phyloP scores from a whole-genome alignment of 2,329 filamentous ascomycete genomes.

The Penicillium thymicola region DNA sequence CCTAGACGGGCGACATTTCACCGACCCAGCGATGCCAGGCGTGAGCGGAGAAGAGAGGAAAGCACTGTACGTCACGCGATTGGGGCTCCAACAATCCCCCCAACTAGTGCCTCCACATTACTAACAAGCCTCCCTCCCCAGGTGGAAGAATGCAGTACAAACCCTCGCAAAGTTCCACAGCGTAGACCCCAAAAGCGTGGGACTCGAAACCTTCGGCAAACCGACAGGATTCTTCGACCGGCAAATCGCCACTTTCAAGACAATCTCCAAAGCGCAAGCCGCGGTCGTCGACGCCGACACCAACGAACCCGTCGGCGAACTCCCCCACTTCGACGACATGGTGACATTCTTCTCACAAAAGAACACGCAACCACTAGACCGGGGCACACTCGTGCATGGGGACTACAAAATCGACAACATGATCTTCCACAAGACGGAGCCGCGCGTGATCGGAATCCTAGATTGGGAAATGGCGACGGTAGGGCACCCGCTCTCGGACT shows the following conservation, averaged over 20 bases:
- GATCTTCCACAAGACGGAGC: constrained; percentile 84
- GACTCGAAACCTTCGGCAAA: constrained; percentile 71
- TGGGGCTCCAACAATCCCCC: constrained; percentile 6
- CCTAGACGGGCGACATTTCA: constrained; percentile 87
- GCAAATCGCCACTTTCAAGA: constrained; percentile 78
- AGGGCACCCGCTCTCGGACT: constrained; percentile 89
- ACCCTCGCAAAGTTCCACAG: constrained; percentile 84
- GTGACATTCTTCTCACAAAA: constrained; percentile 72
- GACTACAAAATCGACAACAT: constrained; percentile 96
- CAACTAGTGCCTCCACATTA: not conserved
- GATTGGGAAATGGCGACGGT: constrained; percentile 99
- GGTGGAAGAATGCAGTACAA: constrained; percentile 78
- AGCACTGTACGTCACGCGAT: constrained; percentile 56
- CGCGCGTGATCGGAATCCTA: constrained; percentile 84
- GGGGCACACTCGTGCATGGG: constrained; percentile 79
- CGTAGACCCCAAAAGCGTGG: constrained; percentile 63
- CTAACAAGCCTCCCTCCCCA: constrained; percentile 25
- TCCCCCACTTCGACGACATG: constrained; percentile 80
- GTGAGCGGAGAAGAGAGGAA: constrained; percentile 66
- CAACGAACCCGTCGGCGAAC: constrained; percentile 69
- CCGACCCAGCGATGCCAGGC: constrained; percentile 77
- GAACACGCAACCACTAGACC: constrained; percentile 68
- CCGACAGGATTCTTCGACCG: constrained; percentile 75
- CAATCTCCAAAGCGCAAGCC: constrained; percentile 76
- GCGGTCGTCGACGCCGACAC: constrained; percentile 73